Percentiles rank a stretch among this genome's conserved stretches.
Conservation (phyloP, 140 eudicot genomes). For the Anethum foeniculum region DNA sequence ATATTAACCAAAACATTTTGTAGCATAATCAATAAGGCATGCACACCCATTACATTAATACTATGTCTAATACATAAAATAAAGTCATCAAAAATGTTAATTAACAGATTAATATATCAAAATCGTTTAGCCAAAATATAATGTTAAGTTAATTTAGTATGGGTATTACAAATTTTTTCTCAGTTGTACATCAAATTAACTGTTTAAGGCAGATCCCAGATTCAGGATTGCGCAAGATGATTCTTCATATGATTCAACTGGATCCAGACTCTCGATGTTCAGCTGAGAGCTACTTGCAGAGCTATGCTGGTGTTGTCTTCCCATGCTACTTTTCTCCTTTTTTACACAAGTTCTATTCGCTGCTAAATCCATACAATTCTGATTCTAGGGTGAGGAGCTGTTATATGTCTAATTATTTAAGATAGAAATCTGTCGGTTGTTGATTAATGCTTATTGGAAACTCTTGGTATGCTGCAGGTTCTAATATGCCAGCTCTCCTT, state of each 20-base stretch:
- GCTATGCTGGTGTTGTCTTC: slow-evolving; percentile 71
- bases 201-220: slow-evolving; percentile 72
- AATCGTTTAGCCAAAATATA: not conserved
- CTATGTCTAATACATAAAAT: not conserved
- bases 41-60: not conserved
- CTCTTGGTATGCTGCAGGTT: slow-evolving; percentile 44
- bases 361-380: slow-evolving; percentile 63
- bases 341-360: slow-evolving; percentile 77
- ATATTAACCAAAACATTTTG: not conserved
- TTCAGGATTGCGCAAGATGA: slow-evolving; percentile 93
- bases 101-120: not conserved
- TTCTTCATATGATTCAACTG: slow-evolving; percentile 92
- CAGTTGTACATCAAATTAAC: not conserved
- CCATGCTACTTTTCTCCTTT: slow-evolving; percentile 88
- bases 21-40: not conserved
- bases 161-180: not conserved
- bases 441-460: not conserved
- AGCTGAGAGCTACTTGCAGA: slow-evolving; percentile 86
- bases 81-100: not conserved
- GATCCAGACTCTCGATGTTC: slow-evolving; percentile 82
- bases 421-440: not conserved
- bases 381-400: slow-evolving; percentile 75
- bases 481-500: slow-evolving; percentile 79
- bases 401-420: not conserved
- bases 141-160: not conserved